Evolutionary conservation across 2,329 filamentous ascomycete species (phyloP).

Genomic region (Colletotrichum sp.): DNA sequence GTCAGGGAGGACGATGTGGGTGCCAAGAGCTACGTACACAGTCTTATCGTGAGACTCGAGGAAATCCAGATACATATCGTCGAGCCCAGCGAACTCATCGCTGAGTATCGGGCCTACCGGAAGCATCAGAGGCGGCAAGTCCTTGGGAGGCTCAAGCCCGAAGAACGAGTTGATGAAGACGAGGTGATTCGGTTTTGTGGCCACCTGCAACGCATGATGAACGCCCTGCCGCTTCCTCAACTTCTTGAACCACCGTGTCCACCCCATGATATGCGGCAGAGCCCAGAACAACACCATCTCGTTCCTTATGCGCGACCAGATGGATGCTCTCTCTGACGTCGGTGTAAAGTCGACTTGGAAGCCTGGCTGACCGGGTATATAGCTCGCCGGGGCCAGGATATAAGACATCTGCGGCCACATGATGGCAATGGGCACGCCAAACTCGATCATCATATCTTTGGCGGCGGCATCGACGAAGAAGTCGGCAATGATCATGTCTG

Average conservation of each 20-base stretch:
- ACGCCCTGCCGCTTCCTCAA: constrained; percentile 41
- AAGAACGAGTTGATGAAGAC: constrained; percentile 49
- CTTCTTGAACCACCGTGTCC: constrained; percentile 27
- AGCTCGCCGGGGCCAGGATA: constrained; percentile 37
- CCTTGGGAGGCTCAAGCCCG: constrained; percentile 44
- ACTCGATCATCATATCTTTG: constrained; percentile 41
- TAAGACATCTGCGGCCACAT: constrained; percentile 47
- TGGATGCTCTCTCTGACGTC: constrained; percentile 41
- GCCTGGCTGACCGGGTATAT: constrained; percentile 46
- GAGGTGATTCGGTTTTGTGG: constrained; percentile 43
- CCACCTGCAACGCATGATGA: constrained; percentile 28
- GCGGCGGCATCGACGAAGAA: constrained; percentile 45
- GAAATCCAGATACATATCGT: constrained; percentile 30
- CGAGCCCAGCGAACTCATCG: constrained; percentile 36
- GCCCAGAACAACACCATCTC: constrained; percentile 29
- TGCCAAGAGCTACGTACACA: constrained; percentile 46
- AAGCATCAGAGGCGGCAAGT: constrained; percentile 42
- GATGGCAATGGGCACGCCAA: constrained; percentile 40
- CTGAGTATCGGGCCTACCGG: constrained; percentile 44
- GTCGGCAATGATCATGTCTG: constrained; percentile 46
- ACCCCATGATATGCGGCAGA: constrained; percentile 27
- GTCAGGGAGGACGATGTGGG: constrained; percentile 38
- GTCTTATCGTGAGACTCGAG: constrained; percentile 32
- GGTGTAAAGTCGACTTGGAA: constrained; percentile 41
- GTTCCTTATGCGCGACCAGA: constrained; percentile 40